Base-by-base conservation (phyloP, 805 yeast genomes). In the Metschnikowia lochheadii region DNA sequence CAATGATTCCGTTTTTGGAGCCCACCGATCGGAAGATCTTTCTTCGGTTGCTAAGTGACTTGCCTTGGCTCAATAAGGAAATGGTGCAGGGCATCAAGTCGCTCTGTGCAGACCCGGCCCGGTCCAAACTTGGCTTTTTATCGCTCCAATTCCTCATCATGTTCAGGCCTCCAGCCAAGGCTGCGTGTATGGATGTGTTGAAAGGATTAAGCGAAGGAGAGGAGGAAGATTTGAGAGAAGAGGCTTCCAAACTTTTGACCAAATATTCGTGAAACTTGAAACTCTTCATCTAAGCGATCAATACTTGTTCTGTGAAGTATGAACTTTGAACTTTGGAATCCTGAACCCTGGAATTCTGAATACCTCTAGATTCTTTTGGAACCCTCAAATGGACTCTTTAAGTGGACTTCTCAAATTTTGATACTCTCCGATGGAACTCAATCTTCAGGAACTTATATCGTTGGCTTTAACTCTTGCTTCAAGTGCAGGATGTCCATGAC, bases 101-200 rank as follows among this genome's bases (percentile, higher is more conserved):
- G 10, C 68, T 94, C 14, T 86, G 97, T 62, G 71, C 81, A 41
- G 98, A 94, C 64, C 98, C 98, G 0, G 85, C 81, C 20, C 80
- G 97, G 67, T 75, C 82, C 20, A 78, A 83, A 46, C 70, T 92
- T 21, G 99, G 98, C 0, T 82, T 88, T 58, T 84, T 89, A 58
- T 82, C 96, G 1, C 69, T 95, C 49, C 88, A 87, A 56, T 89
- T 85, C 61, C 69, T 94, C 53, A 81, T 91, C 49, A 87, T 89
- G 92, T 87, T 88, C 66, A 79, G 96, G 60, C 96, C 97, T 0
- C 97, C 98, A 0, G 89, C 81, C 29, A 80, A 84, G 53, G 73
- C 64, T 2, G 69, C 71, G 11, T 81, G 86, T 58, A 60, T 83
- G 26, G 70, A 68, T 3, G 69, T 83, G 3, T 68, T 84, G 46